These are phyloP conservation scores for Oxyria digyna DNA, from an alignment of 148 eudicot species.

Conservation along the genomic window DNA sequence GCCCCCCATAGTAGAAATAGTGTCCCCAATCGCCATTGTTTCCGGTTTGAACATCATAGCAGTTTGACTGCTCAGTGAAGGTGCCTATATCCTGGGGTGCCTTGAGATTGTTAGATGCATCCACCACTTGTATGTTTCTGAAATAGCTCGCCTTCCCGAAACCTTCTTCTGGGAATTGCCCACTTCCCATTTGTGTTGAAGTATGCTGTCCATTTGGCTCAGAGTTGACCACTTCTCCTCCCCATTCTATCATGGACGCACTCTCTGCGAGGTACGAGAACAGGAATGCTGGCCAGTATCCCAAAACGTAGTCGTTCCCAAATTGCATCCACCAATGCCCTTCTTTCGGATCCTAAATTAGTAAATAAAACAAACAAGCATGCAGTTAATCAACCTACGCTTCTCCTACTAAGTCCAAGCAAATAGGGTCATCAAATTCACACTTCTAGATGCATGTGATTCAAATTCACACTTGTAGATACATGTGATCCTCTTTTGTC, in stretches of 20 bases:
- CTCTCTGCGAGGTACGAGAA: conserved; percentile 91
- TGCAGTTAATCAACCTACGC: too few species aligned
- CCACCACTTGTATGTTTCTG: conserved; percentile 85
- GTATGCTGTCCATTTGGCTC: conserved; percentile 83
- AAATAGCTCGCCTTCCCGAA: conserved; percentile 91
- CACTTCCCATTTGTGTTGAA: conserved; percentile 93
- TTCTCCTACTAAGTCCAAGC: too few species aligned
- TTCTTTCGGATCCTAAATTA: conserved; percentile 71
- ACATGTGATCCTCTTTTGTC: conserved; percentile 43
- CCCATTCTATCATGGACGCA: conserved; percentile 98
- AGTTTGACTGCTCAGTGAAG: conserved; percentile 83
- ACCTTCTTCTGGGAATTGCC: conserved; percentile 90
- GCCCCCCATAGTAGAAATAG: conserved; percentile 90
- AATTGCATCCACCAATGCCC: conserved; percentile 99
- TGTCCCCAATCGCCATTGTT: conserved; percentile 88
- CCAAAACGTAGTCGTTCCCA: conserved; percentile 66
- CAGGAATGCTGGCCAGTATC: conserved; percentile 92
- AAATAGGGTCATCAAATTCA: too few species aligned
- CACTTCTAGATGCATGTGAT: too few species aligned
- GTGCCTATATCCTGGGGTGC: conserved; percentile 82
- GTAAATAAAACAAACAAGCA: not conserved
- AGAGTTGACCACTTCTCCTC: conserved; percentile 91
- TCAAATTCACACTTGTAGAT: too few species aligned
- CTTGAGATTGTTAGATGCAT: conserved; percentile 80
- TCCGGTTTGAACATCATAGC: conserved; percentile 86